phyloP scores from a whole-genome alignment of 345 rosid genomes.

The Rhizophora apiculata region DNA sequence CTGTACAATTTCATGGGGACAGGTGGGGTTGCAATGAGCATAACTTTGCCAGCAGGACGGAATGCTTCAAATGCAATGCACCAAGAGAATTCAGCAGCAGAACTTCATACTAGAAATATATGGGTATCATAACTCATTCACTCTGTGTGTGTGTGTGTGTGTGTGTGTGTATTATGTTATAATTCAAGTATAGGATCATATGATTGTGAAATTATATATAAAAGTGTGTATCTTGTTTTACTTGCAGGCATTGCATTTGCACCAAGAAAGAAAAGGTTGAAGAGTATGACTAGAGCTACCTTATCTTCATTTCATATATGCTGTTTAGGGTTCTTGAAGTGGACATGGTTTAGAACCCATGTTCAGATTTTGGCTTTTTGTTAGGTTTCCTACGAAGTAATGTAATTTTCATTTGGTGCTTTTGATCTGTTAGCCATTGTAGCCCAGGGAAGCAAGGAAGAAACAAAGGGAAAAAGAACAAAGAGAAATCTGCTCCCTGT shows the following conservation, averaged over 20 bases:
- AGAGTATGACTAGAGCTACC: neutral
- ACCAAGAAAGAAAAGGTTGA: slow-evolving; percentile 9
- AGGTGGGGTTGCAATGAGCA: slow-evolving; percentile 92
- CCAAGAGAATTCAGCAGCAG: slow-evolving; percentile 53
- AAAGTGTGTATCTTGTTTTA: neutral
- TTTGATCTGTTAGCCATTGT: slow-evolving; percentile 12
- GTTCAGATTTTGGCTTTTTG: slow-evolving; percentile 18
- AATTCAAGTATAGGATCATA: neutral
- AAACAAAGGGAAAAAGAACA: neutral
- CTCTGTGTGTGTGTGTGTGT: neutral
- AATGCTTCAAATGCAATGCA: slow-evolving; percentile 90
- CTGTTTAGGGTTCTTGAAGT: slow-evolving; percentile 20
- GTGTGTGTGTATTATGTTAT: neutral
- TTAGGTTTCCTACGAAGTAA: slow-evolving; percentile 20
- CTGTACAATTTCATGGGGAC: neutral
- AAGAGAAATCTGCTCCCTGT: slow-evolving; percentile 4
- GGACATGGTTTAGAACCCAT: slow-evolving; percentile 23
- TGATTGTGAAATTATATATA: neutral
- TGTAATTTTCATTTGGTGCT: slow-evolving; percentile 9
- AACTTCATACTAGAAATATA: slow-evolving; percentile 22
- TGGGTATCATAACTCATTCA: neutral
- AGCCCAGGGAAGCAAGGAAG: slow-evolving; percentile 3
- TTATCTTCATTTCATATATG: slow-evolving; percentile 20
- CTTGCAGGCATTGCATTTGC: slow-evolving; percentile 19
- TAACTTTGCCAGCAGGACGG: slow-evolving; percentile 90